These are phyloP conservation scores for Metschnikowia orientalis DNA, from an alignment of 805 yeast genomes.

Conservation along the genomic window DNA sequence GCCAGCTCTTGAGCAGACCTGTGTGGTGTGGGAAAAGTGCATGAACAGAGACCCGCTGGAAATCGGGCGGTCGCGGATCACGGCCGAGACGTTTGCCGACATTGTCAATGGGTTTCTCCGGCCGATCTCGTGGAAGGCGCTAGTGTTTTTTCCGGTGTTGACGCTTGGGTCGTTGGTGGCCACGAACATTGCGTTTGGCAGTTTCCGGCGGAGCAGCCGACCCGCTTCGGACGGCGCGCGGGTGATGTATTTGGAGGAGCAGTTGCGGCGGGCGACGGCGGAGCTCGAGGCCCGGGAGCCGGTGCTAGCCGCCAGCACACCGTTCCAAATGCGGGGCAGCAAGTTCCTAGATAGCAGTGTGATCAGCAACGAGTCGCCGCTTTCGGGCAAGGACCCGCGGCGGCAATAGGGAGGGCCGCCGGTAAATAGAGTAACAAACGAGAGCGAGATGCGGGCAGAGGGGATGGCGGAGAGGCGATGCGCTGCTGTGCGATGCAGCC, in stretches of 20 bases:
- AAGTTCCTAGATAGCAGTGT: constrained; percentile 8
- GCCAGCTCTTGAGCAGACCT: constrained; percentile 68
- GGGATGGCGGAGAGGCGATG: too few species aligned
- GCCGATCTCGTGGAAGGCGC: constrained; percentile 67
- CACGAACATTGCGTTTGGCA: constrained; percentile 33
- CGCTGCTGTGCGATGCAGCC: too few species aligned
- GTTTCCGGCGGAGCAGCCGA: constrained; percentile 7
- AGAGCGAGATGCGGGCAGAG: too few species aligned
- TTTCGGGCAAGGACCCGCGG: constrained; percentile 7
- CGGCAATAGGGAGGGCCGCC: too few species aligned
- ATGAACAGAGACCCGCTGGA: constrained; percentile 72
- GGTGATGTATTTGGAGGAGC: constrained; percentile 3
- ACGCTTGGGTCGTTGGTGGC: constrained; percentile 50
- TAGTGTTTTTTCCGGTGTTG: constrained; percentile 44
- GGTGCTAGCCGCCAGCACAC: constrained; percentile 6
- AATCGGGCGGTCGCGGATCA: constrained; percentile 64
- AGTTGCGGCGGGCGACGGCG: background rate
- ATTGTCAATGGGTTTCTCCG: constrained; percentile 71
- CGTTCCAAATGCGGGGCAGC: constrained; percentile 7
- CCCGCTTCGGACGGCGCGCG: constrained; percentile 4
- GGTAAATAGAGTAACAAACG: too few species aligned
- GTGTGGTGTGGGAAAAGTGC: constrained; percentile 75
- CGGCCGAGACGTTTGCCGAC: constrained; percentile 81
- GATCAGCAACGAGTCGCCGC: constrained; percentile 9
- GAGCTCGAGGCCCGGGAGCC: constrained; percentile 2